Base-by-base conservation (phyloP, 345 rosid genomes). In the Physaria fendleri region DNA sequence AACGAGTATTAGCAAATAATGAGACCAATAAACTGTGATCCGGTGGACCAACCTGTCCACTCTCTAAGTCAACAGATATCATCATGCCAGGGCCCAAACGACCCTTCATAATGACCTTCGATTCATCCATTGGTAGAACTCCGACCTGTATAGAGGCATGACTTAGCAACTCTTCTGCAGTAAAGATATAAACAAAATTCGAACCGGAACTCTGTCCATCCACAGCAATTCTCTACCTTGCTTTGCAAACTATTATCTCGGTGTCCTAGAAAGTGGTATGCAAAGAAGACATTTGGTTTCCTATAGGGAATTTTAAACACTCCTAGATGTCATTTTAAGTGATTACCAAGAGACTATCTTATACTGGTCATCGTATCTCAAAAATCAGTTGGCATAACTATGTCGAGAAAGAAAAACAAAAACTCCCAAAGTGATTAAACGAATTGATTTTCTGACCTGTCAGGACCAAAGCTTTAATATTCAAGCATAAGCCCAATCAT, bases 11-110 rank as follows among this genome's bases (percentile, higher is more conserved):
- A 14, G 27, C 8, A 32, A 28, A 27, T 46, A 39, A 47, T 50
- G 61, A 71, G 25, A 53, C 33, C 20, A 6, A 42, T 59, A 23
- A 40, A 52, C 60, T 45, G 32, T 34, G 34, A 22, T 63, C 42
- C 23, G 65, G 53, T 42, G 32, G 33, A 84, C 88, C 69, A 56
- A 89, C 99, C 99, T 89, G 94, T 54, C 99, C 99, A 76, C 75
- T 73, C 35, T 52, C 77, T 73, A 93, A 76, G 77, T 93, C 97
- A 64, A 85, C 99, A 60, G 91, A 49, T 70, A 93, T 93, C 99
- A 93, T 93, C 99, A 93, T 93, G 73, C 99, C 99, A 33, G 99
- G 99, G 50, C 99, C 99, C 42, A 93, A 79, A 59, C 97, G 91
- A 43, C 97, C 99, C 73, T 93, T 93, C 94, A 82, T 80, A 9